These are phyloP conservation scores for Casaregolazyma suthepensis DNA, from an alignment of 1,139 yeast species.

Conservation along the genomic window DNA sequence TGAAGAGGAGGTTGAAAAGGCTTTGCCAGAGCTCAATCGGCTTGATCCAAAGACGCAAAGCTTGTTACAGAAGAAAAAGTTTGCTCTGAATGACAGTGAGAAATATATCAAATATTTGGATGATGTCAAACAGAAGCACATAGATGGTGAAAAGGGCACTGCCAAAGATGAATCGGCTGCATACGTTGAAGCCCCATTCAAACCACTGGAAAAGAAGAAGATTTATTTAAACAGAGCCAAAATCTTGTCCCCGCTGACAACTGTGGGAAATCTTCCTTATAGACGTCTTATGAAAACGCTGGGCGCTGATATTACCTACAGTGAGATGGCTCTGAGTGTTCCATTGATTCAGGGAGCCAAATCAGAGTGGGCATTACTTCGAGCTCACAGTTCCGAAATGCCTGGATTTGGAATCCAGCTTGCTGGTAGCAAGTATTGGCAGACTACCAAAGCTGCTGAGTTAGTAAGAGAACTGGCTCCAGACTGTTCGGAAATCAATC, in stretches of 20 bases:
- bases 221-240: constrained; percentile 66
- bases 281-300: constrained; percentile 85
- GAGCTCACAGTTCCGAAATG: constrained; percentile 74
- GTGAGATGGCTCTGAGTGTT: constrained; percentile 88
- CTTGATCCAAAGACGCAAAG: constrained; percentile 49
- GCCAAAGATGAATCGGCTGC: constrained; percentile 38
- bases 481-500: constrained; percentile 66
- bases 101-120: constrained; percentile 53
- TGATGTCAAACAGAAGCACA: constrained; percentile 31
- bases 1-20: constrained; percentile 34
- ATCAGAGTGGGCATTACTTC: constrained; percentile 96
- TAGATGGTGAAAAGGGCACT: constrained; percentile 23
- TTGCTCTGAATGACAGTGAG: constrained; percentile 51
- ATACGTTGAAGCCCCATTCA: constrained; percentile 72
- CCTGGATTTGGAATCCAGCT: constrained; percentile 94
- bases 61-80: constrained; percentile 57
- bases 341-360: constrained; percentile 86
- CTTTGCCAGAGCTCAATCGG: constrained; percentile 60
- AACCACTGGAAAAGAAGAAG: constrained; percentile 72
- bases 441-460: constrained; percentile 87
- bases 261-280: constrained; percentile 95
- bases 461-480: constrained; percentile 51
- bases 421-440: constrained; percentile 90
- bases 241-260: constrained; percentile 90
- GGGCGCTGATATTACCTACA: constrained; percentile 90